These are phyloP conservation scores for Psophocarpus tetragonolobus DNA, from an alignment of 306 rosid genomes.

Conservation along the genomic window DNA sequence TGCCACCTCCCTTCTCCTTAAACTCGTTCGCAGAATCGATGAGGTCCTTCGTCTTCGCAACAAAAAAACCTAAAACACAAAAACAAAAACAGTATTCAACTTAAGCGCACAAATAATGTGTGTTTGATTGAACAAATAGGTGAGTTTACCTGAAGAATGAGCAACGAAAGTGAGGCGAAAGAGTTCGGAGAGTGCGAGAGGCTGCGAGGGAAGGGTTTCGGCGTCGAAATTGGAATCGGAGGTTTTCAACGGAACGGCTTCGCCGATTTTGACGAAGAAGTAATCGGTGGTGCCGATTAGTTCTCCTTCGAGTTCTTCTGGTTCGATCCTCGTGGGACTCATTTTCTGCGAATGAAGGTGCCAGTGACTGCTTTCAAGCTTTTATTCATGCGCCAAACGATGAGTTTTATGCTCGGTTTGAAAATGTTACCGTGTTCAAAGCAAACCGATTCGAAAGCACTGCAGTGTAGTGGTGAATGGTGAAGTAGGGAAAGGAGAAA, in stretches of 20 bases:
- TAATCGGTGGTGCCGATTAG: conserved; percentile 40
- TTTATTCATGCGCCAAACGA: no score
- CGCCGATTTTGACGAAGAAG: conserved; percentile 73
- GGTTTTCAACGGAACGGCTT: conserved; percentile 56
- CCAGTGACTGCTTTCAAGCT: no score
- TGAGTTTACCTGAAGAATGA: conserved; percentile 52
- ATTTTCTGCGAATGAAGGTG: not conserved
- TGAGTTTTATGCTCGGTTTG: no score
- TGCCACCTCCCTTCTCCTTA: conserved; percentile 55
- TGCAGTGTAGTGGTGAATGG: no score
- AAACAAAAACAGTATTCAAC: not conserved
- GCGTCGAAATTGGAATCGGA: conserved; percentile 47
- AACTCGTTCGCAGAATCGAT: conserved; percentile 59
- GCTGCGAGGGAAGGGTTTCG: conserved; percentile 56
- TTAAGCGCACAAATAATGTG: not conserved
- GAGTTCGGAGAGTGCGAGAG: conserved; percentile 76
- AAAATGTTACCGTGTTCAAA: no score
- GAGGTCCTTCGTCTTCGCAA: conserved; percentile 66
- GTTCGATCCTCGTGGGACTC: conserved; percentile 30
- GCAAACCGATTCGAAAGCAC: no score
- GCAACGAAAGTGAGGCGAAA: conserved; percentile 69
- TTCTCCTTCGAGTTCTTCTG: conserved; percentile 56
- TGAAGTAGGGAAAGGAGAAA: no score
- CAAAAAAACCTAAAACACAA: conserved; percentile 61
- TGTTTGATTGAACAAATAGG: not conserved